Conservation (phyloP, 2,329 filamentous ascomycete genomes). For the Alternaria longipes region DNA sequence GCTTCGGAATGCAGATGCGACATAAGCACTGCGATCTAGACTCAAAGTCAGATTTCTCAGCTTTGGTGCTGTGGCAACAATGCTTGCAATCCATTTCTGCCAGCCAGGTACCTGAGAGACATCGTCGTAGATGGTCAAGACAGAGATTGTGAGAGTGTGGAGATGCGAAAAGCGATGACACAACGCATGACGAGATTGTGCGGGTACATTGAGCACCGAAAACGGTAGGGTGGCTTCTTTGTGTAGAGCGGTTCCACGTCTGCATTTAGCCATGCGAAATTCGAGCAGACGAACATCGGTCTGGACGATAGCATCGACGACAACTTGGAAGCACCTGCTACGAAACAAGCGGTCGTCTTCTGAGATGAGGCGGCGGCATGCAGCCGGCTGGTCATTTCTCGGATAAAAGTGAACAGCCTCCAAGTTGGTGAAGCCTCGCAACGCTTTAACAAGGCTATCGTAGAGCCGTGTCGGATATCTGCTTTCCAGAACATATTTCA, state of each 20-base stretch:
- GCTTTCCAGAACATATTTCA: constrained; percentile 29
- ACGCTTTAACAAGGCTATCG: constrained; percentile 28
- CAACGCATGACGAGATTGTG: constrained; percentile 22
- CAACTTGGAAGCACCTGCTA: constrained; percentile 31
- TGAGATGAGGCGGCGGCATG: constrained; percentile 19
- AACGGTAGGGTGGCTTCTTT: constrained; percentile 28
- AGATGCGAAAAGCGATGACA: constrained; percentile 23
- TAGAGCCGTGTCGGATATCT: constrained; percentile 28
- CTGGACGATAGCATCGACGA: constrained; percentile 32
- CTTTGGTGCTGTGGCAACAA: constrained; percentile 30
- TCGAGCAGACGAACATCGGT: constrained; percentile 32
- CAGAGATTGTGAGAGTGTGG: constrained; percentile 29
- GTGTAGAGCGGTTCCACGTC: constrained; percentile 7
- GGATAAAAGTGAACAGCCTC: constrained; percentile 31
- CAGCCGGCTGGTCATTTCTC: constrained; percentile 18
- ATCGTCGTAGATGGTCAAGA: constrained; percentile 22
- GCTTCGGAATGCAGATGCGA: constrained; percentile 27
- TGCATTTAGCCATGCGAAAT: constrained; percentile 33
- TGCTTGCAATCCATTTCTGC: constrained; percentile 30
- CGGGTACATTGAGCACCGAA: constrained; percentile 24
- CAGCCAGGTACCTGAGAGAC: constrained; percentile 30
- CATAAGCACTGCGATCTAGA: constrained; percentile 27
- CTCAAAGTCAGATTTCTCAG: constrained; percentile 32
- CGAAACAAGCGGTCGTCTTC: constrained; percentile 29
- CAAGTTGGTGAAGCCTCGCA: constrained; percentile 29